These are phyloP conservation scores for Penicillium cataractarum DNA, from an alignment of 495 filamentous ascomycete species.

Conservation along the genomic window DNA sequence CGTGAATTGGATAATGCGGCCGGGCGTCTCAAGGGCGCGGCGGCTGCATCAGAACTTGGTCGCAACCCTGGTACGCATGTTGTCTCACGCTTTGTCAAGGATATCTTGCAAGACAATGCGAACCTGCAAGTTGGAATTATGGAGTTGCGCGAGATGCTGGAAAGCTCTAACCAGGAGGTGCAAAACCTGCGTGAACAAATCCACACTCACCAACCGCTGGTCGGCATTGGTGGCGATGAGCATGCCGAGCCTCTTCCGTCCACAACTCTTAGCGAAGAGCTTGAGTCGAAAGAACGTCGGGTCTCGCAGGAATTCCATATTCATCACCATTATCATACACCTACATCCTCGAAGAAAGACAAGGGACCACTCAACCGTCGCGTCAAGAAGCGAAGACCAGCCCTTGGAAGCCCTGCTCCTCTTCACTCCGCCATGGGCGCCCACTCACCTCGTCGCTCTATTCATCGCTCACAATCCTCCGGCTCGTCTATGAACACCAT, in stretches of 20 bases:
- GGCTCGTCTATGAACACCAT: constrained; percentile 59
- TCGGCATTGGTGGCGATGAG: constrained; percentile 37
- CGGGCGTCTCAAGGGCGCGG: constrained; percentile 76
- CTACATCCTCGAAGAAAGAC: constrained; percentile 56
- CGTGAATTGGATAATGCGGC: constrained; percentile 76
- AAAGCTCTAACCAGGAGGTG: constrained; percentile 92
- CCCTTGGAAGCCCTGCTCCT: constrained; percentile 54
- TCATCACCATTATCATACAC: constrained; percentile 88
- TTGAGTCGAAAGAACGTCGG: constrained; percentile 57
- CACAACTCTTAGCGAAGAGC: constrained; percentile 69
- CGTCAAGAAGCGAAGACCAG: constrained; percentile 69
- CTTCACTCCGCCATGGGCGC: constrained; percentile 59
- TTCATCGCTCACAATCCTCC: constrained; percentile 46
- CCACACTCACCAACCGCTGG: constrained; percentile 73
- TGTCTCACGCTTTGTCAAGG: constrained; percentile 91
- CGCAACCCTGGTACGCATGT: constrained; percentile 64
- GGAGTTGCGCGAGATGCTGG: constrained; percentile 88
- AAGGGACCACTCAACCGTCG: constrained; percentile 52
- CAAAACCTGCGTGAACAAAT: constrained; percentile 83
- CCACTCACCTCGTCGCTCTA: constrained; percentile 44
- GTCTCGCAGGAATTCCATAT: constrained; percentile 80
- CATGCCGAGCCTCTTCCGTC: constrained; percentile 18
- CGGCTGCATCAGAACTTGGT: constrained; percentile 63
- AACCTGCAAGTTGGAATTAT: constrained; percentile 88
- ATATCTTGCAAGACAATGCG: constrained; percentile 93